These are phyloP conservation scores for Tylopilus intermedius DNA, from an alignment of 768 basidiomycete species.

Conservation along the genomic window DNA sequence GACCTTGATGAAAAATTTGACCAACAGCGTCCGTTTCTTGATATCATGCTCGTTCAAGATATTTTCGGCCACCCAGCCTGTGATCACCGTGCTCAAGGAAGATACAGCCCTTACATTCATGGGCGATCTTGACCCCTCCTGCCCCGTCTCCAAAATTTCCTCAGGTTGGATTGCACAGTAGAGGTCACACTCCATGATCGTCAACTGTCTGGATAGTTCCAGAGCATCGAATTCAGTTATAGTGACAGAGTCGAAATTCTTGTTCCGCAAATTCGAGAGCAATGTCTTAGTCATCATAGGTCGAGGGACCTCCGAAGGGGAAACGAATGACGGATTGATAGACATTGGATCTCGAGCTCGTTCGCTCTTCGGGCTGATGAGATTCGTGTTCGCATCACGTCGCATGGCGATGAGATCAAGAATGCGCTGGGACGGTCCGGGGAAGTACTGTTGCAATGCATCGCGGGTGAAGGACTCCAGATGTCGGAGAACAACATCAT, in stretches of 20 bases:
- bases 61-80: constrained; percentile 93
- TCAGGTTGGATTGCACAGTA: constrained; percentile 85
- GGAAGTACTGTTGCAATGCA: constrained; percentile 57
- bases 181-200: constrained; percentile 85
- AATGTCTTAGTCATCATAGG: constrained; percentile 82
- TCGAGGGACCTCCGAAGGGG: constrained; percentile 70
- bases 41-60: constrained; percentile 87
- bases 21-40: constrained; percentile 70
- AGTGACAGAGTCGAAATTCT: constrained; percentile 54
- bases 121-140: constrained; percentile 59
- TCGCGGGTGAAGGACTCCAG: constrained; percentile 60
- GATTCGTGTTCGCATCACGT: constrained; percentile 40
- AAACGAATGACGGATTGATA: constrained; percentile 52
- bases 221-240: constrained; percentile 91
- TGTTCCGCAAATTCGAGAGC: constrained; percentile 60
- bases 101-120: constrained; percentile 79
- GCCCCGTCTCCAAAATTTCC: constrained; percentile 82
- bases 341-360: constrained; percentile 72
- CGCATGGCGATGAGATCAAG: constrained; percentile 61
- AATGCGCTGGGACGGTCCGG: constrained; percentile 67
- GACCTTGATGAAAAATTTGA: constrained; percentile 93
- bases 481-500: constrained; percentile 56
- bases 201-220: constrained; percentile 90
- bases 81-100: constrained; percentile 85
- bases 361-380: constrained; percentile 55